Conservation (phyloP, 768 basidiomycete genomes). For the Glaciozyma antarctica region DNA sequence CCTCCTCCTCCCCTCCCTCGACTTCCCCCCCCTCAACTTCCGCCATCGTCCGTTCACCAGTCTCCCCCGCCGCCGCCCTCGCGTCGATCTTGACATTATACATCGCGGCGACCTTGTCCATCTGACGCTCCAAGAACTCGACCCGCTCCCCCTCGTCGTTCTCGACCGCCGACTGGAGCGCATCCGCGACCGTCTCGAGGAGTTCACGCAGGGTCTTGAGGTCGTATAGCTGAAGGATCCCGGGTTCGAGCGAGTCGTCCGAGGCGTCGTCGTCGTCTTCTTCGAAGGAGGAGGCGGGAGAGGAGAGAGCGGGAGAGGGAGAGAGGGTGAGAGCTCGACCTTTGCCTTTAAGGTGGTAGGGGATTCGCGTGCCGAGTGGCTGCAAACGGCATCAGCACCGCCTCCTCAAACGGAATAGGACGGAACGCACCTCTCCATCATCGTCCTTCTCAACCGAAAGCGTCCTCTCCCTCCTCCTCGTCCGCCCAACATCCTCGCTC, state of each 20-base stretch:
- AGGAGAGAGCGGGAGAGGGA: neutral
- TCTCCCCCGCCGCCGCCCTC: neutral
- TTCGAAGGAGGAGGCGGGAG: neutral
- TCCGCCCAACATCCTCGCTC: neutral
- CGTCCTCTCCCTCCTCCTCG: neutral
- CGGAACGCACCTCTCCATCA: neutral
- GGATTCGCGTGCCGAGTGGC: neutral
- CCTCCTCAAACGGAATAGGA: neutral
- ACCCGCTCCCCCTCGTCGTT: neutral
- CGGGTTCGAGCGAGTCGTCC: neutral
- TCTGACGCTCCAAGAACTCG: neutral
- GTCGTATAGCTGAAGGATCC: neutral
- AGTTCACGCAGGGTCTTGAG: neutral
- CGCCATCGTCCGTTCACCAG: neutral
- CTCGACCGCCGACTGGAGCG: neutral
- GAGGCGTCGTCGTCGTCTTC: neutral
- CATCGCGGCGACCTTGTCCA: neutral
- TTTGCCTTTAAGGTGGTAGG: constrained; percentile 5
- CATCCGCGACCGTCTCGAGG: neutral
- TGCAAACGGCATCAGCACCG: neutral
- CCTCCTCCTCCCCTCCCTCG: neutral
- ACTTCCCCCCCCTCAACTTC: neutral
- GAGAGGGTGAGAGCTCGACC: neutral
- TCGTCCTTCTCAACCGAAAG: neutral
- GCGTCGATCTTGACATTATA: neutral